Percentiles rank a stretch among this genome's conserved stretches.
Conservation (phyloP, 495 filamentous ascomycete species). For the Rhypophila decipiens region DNA sequence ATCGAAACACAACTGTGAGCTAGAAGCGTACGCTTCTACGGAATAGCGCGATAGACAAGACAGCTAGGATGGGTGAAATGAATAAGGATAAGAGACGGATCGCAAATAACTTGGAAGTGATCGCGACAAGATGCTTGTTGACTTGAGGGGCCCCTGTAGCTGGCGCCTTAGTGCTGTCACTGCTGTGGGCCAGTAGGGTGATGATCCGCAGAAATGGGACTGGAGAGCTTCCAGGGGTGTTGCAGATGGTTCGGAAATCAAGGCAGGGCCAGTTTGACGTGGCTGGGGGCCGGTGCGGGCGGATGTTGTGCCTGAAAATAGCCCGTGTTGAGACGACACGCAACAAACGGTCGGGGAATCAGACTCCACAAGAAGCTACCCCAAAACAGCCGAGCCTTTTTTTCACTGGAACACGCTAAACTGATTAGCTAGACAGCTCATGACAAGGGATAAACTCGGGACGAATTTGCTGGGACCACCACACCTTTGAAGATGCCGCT, state of each 20-base stretch:
- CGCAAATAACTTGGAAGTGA: background rate
- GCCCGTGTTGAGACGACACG: background rate
- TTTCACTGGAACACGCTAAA: background rate
- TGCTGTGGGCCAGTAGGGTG: conserved; percentile 2
- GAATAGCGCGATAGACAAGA: too few relatives aligned
- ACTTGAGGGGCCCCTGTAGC: background rate
- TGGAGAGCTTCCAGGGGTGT: conserved; percentile 1
- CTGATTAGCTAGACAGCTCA: background rate
- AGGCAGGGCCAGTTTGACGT: conserved; percentile 8
- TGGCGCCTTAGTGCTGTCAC: background rate
- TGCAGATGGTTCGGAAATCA: conserved; percentile 16
- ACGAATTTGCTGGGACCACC: too few relatives aligned
- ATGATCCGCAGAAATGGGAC: conserved; percentile 8
- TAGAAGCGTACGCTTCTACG: too few relatives aligned
- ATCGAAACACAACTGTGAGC: background rate
- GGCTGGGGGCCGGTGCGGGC: background rate
- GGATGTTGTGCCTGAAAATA: conserved; percentile 3
- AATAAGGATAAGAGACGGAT: background rate
- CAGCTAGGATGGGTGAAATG: too few relatives aligned
- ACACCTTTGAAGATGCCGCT: too few relatives aligned
- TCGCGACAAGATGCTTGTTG: background rate
- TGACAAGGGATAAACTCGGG: background rate
- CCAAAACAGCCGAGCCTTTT: background rate
- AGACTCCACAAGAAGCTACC: background rate
- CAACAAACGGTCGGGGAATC: background rate